Conservation (phyloP, 345 rosid species). For the Salix dunnii region DNA sequence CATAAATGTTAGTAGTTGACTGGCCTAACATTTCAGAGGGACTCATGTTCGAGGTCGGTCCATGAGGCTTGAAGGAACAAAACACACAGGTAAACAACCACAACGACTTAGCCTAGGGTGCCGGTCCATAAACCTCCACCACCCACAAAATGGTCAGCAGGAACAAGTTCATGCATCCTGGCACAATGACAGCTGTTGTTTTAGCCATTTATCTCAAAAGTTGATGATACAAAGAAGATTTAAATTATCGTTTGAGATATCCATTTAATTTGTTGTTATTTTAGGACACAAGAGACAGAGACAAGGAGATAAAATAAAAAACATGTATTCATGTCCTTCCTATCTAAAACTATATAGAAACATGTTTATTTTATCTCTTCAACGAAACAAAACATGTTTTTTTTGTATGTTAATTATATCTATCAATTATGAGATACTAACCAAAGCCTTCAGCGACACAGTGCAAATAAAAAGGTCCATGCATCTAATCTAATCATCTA, state of each 20-base stretch:
- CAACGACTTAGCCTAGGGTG: background rate
- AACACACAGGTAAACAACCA: background rate
- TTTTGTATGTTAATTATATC: no score
- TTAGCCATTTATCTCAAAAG: background rate
- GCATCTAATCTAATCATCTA: background rate
- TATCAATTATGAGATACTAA: no score
- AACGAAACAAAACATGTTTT: no score
- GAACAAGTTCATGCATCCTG: background rate
- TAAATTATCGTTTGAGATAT: background rate
- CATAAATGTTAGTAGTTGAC: slow-evolving; percentile 14
- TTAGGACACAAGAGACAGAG: no score
- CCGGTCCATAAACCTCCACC: background rate
- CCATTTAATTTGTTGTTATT: no score
- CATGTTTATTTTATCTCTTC: no score
- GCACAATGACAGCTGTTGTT: background rate
- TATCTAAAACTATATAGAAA: no score
- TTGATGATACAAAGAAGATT: background rate
- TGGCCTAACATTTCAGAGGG: slow-evolving; percentile 24
- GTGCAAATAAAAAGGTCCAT: background rate
- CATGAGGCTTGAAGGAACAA: background rate
- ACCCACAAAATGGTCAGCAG: background rate
- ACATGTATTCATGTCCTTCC: no score
- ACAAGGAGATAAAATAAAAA: no score
- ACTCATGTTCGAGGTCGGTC: background rate
- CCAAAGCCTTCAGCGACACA: no score